A percentile compares a stretch with the other conserved stretches of the same genome.
Conservation (phyloP, 2,329 filamentous ascomycete genomes). For the Fusarium albosuccineum region DNA sequence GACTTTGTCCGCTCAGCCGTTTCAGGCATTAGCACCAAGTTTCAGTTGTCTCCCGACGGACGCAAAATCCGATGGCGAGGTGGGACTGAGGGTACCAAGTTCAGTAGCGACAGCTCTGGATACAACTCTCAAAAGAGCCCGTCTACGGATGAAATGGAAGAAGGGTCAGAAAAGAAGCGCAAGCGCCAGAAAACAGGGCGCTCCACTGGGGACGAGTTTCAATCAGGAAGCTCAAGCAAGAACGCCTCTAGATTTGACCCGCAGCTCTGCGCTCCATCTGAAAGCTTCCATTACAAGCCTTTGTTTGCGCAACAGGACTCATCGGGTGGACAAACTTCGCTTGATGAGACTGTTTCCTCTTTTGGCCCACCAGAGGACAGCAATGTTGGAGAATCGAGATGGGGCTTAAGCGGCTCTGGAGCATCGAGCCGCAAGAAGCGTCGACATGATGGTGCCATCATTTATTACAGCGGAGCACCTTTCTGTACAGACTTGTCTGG, state of each 20-base stretch:
- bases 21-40: constrained; percentile 76
- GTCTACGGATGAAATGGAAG: constrained; percentile 64
- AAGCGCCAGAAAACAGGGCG: constrained; percentile 61
- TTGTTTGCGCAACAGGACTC: constrained; percentile 67
- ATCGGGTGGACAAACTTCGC: constrained; percentile 61
- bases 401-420: constrained; percentile 62
- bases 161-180: constrained; percentile 57
- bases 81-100: constrained; percentile 72
- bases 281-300: constrained; percentile 74
- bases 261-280: constrained; percentile 55
- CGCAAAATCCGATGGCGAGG: constrained; percentile 86
- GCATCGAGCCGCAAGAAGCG: constrained; percentile 65
- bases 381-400: constrained; percentile 61
- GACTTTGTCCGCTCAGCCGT: constrained; percentile 82
- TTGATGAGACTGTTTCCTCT: constrained; percentile 64
- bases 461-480: constrained; percentile 83
- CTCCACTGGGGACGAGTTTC: constrained; percentile 52
- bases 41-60: constrained; percentile 83
- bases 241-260: constrained; percentile 57
- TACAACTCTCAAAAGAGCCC: constrained; percentile 62
- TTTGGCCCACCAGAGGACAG: constrained; percentile 62
- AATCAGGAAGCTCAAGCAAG: constrained; percentile 52
- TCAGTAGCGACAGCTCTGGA: constrained; percentile 73
- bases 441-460: constrained; percentile 78
- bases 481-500: constrained; percentile 87